Percentiles rank a stretch among this genome's conserved stretches.
Evolutionary conservation across 306 rosid species (phyloP).

Genomic region (Ammopiptanthus mongolicus): DNA sequence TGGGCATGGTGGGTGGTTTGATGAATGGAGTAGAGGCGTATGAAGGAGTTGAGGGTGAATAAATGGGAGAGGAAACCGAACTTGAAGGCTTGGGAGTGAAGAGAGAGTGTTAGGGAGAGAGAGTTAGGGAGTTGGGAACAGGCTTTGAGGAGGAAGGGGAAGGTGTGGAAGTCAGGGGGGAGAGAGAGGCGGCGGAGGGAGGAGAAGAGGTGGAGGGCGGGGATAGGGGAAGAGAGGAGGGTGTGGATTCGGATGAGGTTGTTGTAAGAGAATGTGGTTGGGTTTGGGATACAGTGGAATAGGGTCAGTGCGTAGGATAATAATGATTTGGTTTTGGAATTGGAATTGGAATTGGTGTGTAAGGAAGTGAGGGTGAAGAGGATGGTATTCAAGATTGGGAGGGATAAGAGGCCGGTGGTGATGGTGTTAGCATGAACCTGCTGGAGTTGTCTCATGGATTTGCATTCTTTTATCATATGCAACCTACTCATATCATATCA

Average conservation of each 20-base stretch:
- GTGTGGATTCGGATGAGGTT: constrained; percentile 63
- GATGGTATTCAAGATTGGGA: constrained; percentile 24
- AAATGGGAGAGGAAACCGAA: constrained; percentile 39
- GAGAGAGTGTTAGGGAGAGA: constrained; percentile 27
- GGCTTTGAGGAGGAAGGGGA: constrained; percentile 61
- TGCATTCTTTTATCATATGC: constrained; percentile 38
- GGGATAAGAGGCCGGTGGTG: constrained; percentile 32
- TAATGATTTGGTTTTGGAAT: constrained; percentile 4
- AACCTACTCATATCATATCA: neutral
- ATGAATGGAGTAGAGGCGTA: constrained; percentile 36
- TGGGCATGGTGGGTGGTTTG: constrained; percentile 30
- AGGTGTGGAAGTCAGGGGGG: constrained; percentile 68
- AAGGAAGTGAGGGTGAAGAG: constrained; percentile 39
- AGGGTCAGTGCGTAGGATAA: constrained; percentile 43
- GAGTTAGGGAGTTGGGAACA: constrained; percentile 31
- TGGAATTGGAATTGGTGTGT: constrained; percentile 2
- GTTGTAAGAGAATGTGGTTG: constrained; percentile 63
- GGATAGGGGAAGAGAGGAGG: constrained; percentile 47
- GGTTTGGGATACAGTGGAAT: constrained; percentile 49
- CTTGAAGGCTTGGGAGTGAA: constrained; percentile 56
- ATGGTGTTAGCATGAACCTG: constrained; percentile 48
- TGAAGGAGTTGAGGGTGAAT: constrained; percentile 47
- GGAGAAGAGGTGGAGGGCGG: constrained; percentile 45
- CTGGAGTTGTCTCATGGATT: constrained; percentile 39
- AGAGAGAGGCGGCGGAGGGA: constrained; percentile 48